These are phyloP conservation scores for Solanum boliviense DNA, from an alignment of 257 asterid genomes.

Conservation along the genomic window DNA sequence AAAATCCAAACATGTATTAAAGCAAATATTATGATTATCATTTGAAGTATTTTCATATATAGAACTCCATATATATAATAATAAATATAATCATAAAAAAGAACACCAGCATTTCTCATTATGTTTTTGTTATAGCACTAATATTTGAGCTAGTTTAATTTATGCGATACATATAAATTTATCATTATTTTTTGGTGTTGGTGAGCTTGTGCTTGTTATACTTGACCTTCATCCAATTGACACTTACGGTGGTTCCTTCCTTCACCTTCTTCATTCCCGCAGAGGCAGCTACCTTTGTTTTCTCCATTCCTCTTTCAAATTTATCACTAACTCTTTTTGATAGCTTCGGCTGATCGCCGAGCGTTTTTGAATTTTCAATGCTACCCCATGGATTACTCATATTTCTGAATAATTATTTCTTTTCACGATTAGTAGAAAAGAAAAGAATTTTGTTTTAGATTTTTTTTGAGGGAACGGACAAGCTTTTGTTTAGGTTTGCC, in stretches of 20 bases:
- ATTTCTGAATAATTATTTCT: background rate
- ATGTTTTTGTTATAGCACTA: background rate
- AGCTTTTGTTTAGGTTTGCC: background rate
- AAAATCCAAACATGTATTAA: background rate
- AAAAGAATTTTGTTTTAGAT: too few species aligned
- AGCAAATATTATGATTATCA: background rate
- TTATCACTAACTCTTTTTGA: slow-evolving; percentile 24
- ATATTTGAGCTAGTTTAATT: background rate
- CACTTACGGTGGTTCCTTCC: slow-evolving; percentile 30
- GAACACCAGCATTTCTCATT: background rate
- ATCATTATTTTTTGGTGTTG: background rate
- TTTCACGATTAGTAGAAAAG: background rate
- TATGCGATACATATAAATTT: background rate
- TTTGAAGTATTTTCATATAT: background rate
- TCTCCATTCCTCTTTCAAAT: slow-evolving; percentile 28
- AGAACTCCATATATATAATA: background rate
- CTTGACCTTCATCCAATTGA: slow-evolving; percentile 46
- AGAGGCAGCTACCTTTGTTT: slow-evolving; percentile 46
- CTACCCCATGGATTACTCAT: slow-evolving; percentile 18
- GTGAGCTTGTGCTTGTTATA: slow-evolving; percentile 31
- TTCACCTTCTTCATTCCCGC: slow-evolving; percentile 25
- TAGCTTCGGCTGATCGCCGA: slow-evolving; percentile 16
- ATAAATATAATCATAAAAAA: background rate
- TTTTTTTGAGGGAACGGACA: background rate
- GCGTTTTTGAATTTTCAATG: background rate